A percentile compares a stretch with the other conserved stretches of the same genome.
phyloP scores from a whole-genome alignment of 805 yeast genomes.

The Pichia eremophila region DNA sequence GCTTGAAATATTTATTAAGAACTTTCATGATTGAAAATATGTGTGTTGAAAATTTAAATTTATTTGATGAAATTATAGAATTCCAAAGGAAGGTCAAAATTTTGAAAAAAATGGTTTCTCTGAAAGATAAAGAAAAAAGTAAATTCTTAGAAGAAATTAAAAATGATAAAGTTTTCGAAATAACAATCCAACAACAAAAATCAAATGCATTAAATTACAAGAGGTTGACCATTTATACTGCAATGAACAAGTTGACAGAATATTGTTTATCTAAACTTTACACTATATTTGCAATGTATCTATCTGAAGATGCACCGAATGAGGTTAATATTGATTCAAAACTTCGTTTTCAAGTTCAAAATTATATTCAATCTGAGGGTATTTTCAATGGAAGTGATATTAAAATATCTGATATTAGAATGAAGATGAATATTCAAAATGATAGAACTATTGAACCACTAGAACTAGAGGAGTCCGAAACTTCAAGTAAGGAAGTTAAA shows the following conservation, averaged over 20 bases:
- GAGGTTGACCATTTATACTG: slow-evolving; percentile 26
- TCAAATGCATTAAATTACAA: slow-evolving; percentile 17
- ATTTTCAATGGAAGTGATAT: slow-evolving; percentile 1
- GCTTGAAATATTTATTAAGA: slow-evolving; percentile 57
- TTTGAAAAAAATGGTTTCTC: slow-evolving; percentile 32
- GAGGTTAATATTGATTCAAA: slow-evolving; percentile 55
- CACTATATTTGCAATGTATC: slow-evolving; percentile 54
- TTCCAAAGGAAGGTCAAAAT: slow-evolving; percentile 38
- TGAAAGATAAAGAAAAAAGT: slow-evolving; percentile 19
- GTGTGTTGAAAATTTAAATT: slow-evolving; percentile 73
- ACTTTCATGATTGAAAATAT: slow-evolving; percentile 53
- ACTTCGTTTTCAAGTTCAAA: slow-evolving; percentile 11
- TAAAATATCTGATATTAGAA: slow-evolving; percentile 1
- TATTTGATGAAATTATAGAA: slow-evolving; percentile 49
- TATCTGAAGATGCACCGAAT: slow-evolving; percentile 57
- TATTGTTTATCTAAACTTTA: slow-evolving; percentile 55
- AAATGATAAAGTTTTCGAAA: slow-evolving; percentile 1
- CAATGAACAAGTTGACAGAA: slow-evolving; percentile 35
- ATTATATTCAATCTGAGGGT: slow-evolving; percentile 1
- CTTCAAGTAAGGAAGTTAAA: no score
- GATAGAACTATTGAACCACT: background rate
- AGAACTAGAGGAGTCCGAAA: no score
- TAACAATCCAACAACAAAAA: background rate
- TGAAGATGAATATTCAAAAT: background rate
- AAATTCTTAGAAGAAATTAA: slow-evolving; percentile 1